Percentiles rank a stretch among this genome's conserved stretches.
These are phyloP conservation scores for Leccinum huronense DNA, from an alignment of 1,284 basidiomycete genomes.

Conservation along the genomic window DNA sequence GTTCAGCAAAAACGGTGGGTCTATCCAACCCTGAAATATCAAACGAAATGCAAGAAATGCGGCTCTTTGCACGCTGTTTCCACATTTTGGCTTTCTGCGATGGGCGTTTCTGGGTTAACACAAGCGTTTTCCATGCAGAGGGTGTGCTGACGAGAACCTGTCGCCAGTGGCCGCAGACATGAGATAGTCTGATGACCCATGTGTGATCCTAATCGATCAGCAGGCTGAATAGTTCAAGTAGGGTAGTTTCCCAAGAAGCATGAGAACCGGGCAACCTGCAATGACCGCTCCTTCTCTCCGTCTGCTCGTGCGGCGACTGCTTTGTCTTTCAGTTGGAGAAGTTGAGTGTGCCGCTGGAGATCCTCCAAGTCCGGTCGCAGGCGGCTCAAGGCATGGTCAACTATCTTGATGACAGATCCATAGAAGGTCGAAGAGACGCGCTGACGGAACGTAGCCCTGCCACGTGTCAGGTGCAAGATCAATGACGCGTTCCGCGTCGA, in stretches of 20 bases:
- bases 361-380: constrained; percentile 37
- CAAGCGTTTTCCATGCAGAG: constrained; percentile 55
- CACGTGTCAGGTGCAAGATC: constrained; percentile 59
- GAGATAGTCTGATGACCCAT: constrained; percentile 47
- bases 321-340: constrained; percentile 38
- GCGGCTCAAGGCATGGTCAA: constrained; percentile 43
- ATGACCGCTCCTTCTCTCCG: constrained; percentile 15
- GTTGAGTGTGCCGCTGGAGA: constrained; percentile 37
- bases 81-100: constrained; percentile 53
- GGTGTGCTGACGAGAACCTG: constrained; percentile 48
- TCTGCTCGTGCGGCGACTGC: constrained; percentile 31
- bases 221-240: constrained; percentile 51
- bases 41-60: constrained; percentile 45
- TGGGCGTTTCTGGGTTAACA: constrained; percentile 49
- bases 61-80: constrained; percentile 51
- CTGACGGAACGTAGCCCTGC: constrained; percentile 54
- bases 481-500: constrained; percentile 64
- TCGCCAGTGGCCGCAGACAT: constrained; percentile 62
- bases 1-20: constrained; percentile 32
- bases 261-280: constrained; percentile 22
- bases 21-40: constrained; percentile 29
- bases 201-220: constrained; percentile 44
- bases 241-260: constrained; percentile 56
- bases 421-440: constrained; percentile 48
- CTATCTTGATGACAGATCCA: constrained; percentile 46